These are phyloP conservation scores for Macadamia integrifolia DNA, from an alignment of 164 flowering plant species.

Conservation along the genomic window DNA sequence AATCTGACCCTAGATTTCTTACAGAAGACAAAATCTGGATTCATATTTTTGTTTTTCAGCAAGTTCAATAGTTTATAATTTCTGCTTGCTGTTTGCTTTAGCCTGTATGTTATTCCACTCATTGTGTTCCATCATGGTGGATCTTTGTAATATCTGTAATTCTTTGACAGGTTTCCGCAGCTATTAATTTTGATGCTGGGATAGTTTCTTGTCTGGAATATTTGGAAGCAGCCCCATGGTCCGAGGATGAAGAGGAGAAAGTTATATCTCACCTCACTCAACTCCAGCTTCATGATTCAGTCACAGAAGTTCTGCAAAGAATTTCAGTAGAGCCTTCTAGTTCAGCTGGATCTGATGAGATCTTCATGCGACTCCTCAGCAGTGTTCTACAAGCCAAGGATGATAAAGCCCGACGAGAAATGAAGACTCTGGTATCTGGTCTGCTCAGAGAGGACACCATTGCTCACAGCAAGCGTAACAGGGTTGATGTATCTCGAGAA, in stretches of 20 bases:
- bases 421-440: slow-evolving; percentile 58
- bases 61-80: too few relatives aligned
- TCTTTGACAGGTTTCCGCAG: slow-evolving; percentile 61
- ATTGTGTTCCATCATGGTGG: neutral
- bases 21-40: too few relatives aligned
- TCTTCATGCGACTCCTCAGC: slow-evolving; percentile 45
- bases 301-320: slow-evolving; percentile 53
- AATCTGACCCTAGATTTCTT: too few relatives aligned
- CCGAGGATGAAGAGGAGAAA: slow-evolving; percentile 76
- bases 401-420: slow-evolving; percentile 82
- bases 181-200: slow-evolving; percentile 63
- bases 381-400: slow-evolving; percentile 76
- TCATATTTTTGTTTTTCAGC: too few relatives aligned
- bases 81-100: neutral
- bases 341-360: slow-evolving; percentile 43
- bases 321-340: slow-evolving; percentile 56
- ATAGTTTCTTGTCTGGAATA: slow-evolving; percentile 67
- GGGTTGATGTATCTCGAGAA: slow-evolving; percentile 55
- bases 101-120: neutral
- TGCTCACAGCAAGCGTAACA: slow-evolving; percentile 9
- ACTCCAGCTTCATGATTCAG: slow-evolving; percentile 48
- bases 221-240: slow-evolving; percentile 90
- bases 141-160: too few relatives aligned
- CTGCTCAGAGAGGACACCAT: slow-evolving; percentile 54
- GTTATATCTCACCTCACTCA: slow-evolving; percentile 46